Base-by-base conservation (phyloP, 2,329 filamentous ascomycete species). In the Kalmusia sp. region DNA sequence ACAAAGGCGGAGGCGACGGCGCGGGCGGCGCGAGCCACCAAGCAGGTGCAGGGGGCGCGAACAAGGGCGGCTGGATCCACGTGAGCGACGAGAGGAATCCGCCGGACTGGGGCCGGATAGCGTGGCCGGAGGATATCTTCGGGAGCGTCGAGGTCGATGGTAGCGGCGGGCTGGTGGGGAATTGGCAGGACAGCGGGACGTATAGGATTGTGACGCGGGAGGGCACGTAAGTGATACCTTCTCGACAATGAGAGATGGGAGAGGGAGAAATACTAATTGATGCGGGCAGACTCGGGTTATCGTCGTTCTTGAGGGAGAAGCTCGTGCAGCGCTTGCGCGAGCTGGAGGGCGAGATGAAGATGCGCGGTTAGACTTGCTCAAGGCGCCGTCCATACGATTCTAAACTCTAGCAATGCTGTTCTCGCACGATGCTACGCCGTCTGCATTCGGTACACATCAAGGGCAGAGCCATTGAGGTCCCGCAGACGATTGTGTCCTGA, bases 91-190 rank as follows among this genome's bases (percentile, higher is more conserved):
- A 71, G 64, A 74, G 85, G 54, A 80, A 83, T 55, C 84, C 85
- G 30, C 85, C 85, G 2, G 85, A 88, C 54, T 88, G 79, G 70
- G 85, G 85, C 1, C 69, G 85, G n/a, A 86, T 87, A 56, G 82
- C 85, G 46, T 86, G 81, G 81, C 85, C 85, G 0, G 85, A 88
- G 66, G 85, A 88, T 71, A 88, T 88, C 44, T 84, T 88, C 64
- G 85, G 85, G 12, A 87, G 84, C 60, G 65, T 88, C 21, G 85
- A 88, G 69, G 82, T 88, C 4, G 84, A 87, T 70, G 78, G 77
- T 0, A 58, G 78, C 15, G 85, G 85, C 1, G 71, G 76, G n/a
- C 86, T 87, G 68, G 79, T 83, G 15, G 82, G 80, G 38, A 80
- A 80, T 45, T 87, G 86, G 74, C 84, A 87, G 70, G 72, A 79